phyloP scores from a whole-genome alignment of 1,139 yeast genomes.

The Lizanozyma gosingica region DNA sequence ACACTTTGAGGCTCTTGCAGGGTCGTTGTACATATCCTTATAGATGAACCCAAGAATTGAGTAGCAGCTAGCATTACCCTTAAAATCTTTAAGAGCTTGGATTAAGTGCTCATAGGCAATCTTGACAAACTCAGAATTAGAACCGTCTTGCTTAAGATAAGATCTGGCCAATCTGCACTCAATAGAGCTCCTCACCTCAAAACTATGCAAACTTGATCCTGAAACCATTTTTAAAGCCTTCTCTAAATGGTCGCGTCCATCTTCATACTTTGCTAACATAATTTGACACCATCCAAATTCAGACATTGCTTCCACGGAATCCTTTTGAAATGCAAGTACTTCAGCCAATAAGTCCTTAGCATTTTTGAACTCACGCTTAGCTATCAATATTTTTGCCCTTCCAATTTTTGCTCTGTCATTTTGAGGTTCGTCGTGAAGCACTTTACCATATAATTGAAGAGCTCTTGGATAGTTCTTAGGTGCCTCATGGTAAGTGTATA shows the following conservation, averaged over 20 bases:
- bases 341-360: conserved; percentile 46
- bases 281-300: conserved; percentile 80
- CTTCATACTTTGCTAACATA: conserved; percentile 37
- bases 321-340: conserved; percentile 43
- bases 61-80: conserved; percentile 65
- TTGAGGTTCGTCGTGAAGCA: conserved; percentile 41
- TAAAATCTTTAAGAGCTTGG: conserved; percentile 53
- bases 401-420: conserved; percentile 65
- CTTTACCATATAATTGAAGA: conserved; percentile 55
- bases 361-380: conserved; percentile 44
- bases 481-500: conserved; percentile 78
- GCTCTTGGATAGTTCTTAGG: conserved; percentile 84
- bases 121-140: not conserved
- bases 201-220: conserved; percentile 44
- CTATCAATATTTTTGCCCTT: conserved; percentile 68
- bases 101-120: conserved; percentile 46
- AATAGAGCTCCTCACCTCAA: conserved; percentile 49
- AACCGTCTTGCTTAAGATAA: conserved; percentile 16
- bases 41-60: conserved; percentile 74
- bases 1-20: conserved; percentile 70
- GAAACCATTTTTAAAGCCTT: conserved; percentile 32
- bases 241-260: conserved; percentile 47
- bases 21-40: conserved; percentile 47
- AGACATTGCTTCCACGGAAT: conserved; percentile 50
- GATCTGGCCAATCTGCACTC: conserved; percentile 72